These are phyloP conservation scores for Saturnispora dispora DNA, from an alignment of 805 yeast species.

Conservation along the genomic window DNA sequence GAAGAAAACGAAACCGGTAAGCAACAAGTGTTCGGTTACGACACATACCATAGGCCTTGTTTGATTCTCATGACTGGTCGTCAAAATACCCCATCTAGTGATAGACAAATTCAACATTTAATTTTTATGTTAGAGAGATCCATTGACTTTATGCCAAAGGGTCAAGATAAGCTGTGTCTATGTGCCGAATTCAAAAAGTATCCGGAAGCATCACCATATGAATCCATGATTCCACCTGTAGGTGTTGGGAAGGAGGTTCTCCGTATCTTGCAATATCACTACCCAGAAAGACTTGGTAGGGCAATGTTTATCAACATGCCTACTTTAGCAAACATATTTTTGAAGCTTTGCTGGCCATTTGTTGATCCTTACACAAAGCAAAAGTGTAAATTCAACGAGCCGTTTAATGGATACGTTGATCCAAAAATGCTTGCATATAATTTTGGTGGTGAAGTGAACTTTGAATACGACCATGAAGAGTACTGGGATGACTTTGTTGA, in stretches of 20 bases:
- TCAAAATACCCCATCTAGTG: slow-evolving; percentile 89
- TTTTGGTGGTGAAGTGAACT: slow-evolving; percentile 80
- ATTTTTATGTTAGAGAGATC: slow-evolving; percentile 89
- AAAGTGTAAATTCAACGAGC: slow-evolving; percentile 85
- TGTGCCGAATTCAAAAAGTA: slow-evolving; percentile 88
- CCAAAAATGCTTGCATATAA: slow-evolving; percentile 66
- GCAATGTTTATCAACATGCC: slow-evolving; percentile 91
- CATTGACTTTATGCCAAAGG: slow-evolving; percentile 90
- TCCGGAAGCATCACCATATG: slow-evolving; percentile 34
- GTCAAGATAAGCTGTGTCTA: slow-evolving; percentile 87
- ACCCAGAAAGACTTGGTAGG: slow-evolving; percentile 91
- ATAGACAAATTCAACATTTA: slow-evolving; percentile 86
- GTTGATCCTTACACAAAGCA: slow-evolving; percentile 93
- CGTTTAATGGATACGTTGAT: slow-evolving; percentile 78
- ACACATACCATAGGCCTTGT: slow-evolving; percentile 86
- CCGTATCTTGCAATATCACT: slow-evolving; percentile 88
- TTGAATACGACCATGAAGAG: slow-evolving; percentile 67
- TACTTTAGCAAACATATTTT: slow-evolving; percentile 87
- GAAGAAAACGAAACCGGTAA: slow-evolving; percentile 88
- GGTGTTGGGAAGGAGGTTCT: slow-evolving; percentile 83
- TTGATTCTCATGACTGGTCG: slow-evolving; percentile 86
- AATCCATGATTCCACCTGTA: slow-evolving; percentile 59
- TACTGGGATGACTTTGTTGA: slow-evolving; percentile 73
- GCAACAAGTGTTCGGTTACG: slow-evolving; percentile 82
- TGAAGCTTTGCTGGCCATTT: slow-evolving; percentile 89